These are phyloP conservation scores for Inga leiocalycina DNA, from an alignment of 306 rosid genomes.

Conservation along the genomic window DNA sequence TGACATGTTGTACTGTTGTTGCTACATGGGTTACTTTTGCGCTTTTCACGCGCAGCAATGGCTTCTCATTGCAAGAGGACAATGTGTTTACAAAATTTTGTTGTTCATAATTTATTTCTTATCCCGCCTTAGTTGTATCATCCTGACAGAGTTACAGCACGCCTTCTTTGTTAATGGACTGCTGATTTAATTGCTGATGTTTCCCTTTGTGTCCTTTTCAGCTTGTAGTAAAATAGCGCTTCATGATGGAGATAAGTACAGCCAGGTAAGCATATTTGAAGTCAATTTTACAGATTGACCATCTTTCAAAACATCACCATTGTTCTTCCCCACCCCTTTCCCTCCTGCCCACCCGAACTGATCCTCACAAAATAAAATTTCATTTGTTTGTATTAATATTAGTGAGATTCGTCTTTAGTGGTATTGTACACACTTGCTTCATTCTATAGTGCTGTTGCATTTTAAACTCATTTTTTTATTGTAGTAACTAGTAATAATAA, in stretches of 20 bases:
- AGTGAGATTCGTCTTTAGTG: constrained; percentile 11
- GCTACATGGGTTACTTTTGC: background rate
- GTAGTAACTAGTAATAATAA: constrained; percentile 1
- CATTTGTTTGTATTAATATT: background rate
- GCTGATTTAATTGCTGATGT: constrained; percentile 16
- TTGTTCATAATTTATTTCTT: constrained; percentile 9
- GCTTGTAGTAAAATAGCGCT: constrained; percentile 29
- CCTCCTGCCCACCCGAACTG: background rate
- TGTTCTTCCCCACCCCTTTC: background rate
- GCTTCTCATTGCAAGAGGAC: background rate
- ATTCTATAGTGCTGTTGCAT: background rate
- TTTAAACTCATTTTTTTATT: background rate
- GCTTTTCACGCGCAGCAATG: too few relatives aligned
- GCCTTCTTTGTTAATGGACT: constrained; percentile 13
- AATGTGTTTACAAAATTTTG: background rate
- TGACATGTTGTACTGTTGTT: background rate
- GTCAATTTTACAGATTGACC: background rate
- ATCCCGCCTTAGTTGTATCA: background rate
- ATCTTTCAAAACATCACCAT: background rate
- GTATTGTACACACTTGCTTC: background rate
- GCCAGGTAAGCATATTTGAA: constrained; percentile 38
- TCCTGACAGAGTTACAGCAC: constrained; percentile 10
- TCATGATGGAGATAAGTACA: constrained; percentile 40
- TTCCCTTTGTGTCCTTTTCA: constrained; percentile 13
- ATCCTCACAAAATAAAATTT: background rate